phyloP scores from a whole-genome alignment of 1,139 yeast genomes.

The Torulaspora globosa region DNA sequence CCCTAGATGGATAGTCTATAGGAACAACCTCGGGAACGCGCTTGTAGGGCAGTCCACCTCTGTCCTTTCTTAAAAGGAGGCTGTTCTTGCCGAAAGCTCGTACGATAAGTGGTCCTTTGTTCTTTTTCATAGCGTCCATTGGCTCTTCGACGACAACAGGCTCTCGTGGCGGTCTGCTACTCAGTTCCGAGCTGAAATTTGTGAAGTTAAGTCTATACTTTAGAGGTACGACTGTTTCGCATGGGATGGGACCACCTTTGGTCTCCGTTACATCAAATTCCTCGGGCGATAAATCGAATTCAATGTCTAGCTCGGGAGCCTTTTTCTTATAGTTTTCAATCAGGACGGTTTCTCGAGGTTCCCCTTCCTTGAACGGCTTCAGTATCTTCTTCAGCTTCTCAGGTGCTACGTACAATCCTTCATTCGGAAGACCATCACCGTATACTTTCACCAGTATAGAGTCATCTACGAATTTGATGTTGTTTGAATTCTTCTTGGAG shows the following conservation, averaged over 20 bases:
- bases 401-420: slow-evolving; percentile 33
- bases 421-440: slow-evolving; percentile 35
- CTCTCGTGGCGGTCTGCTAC: slow-evolving; percentile 28
- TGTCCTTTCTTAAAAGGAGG: slow-evolving; percentile 32
- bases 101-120: slow-evolving; percentile 30
- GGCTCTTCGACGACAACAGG: slow-evolving; percentile 28
- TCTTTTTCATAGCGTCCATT: slow-evolving; percentile 14
- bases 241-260: slow-evolving; percentile 32
- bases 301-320: slow-evolving; percentile 19
- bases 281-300: slow-evolving; percentile 14
- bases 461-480: slow-evolving; percentile 30
- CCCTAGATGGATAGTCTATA: slow-evolving; percentile 32
- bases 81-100: slow-evolving; percentile 36
- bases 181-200: slow-evolving; percentile 28
- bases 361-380: slow-evolving; percentile 36
- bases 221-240: slow-evolving; percentile 26
- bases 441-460: slow-evolving; percentile 30
- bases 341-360: slow-evolving; percentile 33
- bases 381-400: slow-evolving; percentile 31
- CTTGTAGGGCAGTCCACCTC: slow-evolving; percentile 37
- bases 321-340: slow-evolving; percentile 21
- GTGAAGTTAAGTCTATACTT: slow-evolving; percentile 28
- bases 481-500: slow-evolving; percentile 13
- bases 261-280: slow-evolving; percentile 32
- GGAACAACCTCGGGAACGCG: slow-evolving; percentile 33